These are phyloP conservation scores for Ceratobasidium theobromae DNA, from an alignment of 1,284 basidiomycete genomes.

Conservation along the genomic window DNA sequence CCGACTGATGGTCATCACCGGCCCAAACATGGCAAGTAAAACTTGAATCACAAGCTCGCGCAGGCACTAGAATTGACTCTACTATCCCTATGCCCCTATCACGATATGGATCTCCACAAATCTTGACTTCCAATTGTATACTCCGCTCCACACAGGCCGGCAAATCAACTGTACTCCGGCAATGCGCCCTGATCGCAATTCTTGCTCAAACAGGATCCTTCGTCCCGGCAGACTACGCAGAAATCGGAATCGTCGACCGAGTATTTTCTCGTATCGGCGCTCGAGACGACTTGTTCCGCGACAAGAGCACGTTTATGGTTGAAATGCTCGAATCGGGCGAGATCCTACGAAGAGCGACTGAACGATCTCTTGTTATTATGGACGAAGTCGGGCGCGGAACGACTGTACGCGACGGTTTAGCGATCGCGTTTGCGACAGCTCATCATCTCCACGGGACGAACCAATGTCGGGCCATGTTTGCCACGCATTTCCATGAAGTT, in stretches of 20 bases:
- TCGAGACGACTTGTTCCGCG: conserved; percentile 90
- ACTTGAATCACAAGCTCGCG: neutral
- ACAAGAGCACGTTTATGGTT: conserved; percentile 93
- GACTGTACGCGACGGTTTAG: conserved; percentile 86
- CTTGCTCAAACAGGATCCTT: conserved; percentile 92
- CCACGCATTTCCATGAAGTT: conserved; percentile 96
- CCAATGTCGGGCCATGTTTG: conserved; percentile 83
- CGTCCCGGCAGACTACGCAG: conserved; percentile 82
- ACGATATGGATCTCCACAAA: too few relatives aligned
- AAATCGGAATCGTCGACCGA: conserved; percentile 84
- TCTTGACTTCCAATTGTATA: neutral
- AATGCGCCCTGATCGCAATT: conserved; percentile 87
- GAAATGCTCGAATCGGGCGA: conserved; percentile 87
- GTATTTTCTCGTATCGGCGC: conserved; percentile 96
- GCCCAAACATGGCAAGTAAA: conserved; percentile 89
- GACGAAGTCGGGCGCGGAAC: conserved; percentile 97
- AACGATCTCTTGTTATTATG: conserved; percentile 88
- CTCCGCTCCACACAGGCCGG: conserved; percentile 38
- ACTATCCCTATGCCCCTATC: neutral
- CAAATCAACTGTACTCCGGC: conserved; percentile 91
- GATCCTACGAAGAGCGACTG: conserved; percentile 79
- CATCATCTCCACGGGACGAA: conserved; percentile 79
- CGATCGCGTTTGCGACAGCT: conserved; percentile 89
- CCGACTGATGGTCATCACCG: conserved; percentile 80
- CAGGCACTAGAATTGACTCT: neutral